These are phyloP conservation scores for Castanospermum australe DNA, from an alignment of 306 rosid genomes.

Conservation along the genomic window DNA sequence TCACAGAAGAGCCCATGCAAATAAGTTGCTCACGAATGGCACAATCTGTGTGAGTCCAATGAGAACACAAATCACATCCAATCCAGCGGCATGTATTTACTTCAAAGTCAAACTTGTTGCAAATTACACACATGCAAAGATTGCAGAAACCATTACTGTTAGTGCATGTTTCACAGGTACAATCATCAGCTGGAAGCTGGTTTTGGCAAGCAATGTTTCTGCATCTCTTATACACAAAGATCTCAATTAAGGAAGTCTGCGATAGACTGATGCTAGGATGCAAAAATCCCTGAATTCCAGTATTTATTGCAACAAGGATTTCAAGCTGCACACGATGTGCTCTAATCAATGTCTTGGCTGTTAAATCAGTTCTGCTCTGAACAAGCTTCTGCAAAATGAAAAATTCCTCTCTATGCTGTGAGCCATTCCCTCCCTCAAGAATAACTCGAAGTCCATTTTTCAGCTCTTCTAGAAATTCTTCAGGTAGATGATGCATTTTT, in stretches of 20 bases:
- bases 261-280: conserved; percentile 91
- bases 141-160: conserved; percentile 93
- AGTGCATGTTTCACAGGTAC: conserved; percentile 86
- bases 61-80: conserved; percentile 95
- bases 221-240: conserved; percentile 89
- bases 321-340: conserved; percentile 95
- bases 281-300: conserved; percentile 94
- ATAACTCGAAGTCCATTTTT: conserved; percentile 73
- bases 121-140: conserved; percentile 95
- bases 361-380: conserved; percentile 82
- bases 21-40: conserved; percentile 93
- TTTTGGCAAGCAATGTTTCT: conserved; percentile 91
- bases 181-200: conserved; percentile 95
- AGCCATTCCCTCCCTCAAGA: conserved; percentile 88
- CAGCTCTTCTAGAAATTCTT: conserved; percentile 76
- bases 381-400: conserved; percentile 81
- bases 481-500: conserved; percentile 83
- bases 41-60: conserved; percentile 99
- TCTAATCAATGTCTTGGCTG: conserved; percentile 77
- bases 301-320: conserved; percentile 87
- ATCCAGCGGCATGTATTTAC: conserved; percentile 98
- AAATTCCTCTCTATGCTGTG: conserved; percentile 86
- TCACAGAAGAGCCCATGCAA: conserved; percentile 69
- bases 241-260: conserved; percentile 78
- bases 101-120: conserved; percentile 98